phyloP scores from a whole-genome alignment of 306 rosid genomes.

The Prinsepia uniflora region DNA sequence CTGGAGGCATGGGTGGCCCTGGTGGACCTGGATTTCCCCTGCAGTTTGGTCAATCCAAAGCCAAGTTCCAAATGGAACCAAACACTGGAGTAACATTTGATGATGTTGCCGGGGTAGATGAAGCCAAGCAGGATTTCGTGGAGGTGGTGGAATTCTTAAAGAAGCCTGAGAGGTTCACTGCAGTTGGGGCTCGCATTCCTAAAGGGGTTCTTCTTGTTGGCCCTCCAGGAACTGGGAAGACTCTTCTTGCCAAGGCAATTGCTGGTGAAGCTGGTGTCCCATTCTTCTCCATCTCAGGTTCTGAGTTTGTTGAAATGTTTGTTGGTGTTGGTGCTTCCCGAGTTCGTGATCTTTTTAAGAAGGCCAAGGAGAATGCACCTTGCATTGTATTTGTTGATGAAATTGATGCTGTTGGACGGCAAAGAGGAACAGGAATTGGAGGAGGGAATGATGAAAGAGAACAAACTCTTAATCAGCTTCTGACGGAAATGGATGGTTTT shows the following conservation, averaged over 20 bases:
- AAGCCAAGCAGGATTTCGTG: constrained; percentile 97
- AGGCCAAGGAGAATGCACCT: constrained; percentile 99
- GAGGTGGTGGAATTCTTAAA: constrained; percentile 96
- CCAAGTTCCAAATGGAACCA: constrained; percentile 98
- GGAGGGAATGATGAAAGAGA: constrained; percentile 99
- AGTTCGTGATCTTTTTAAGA: constrained; percentile 95
- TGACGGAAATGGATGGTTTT: constrained; percentile 99
- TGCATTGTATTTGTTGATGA: constrained; percentile 99
- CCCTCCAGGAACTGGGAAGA: constrained; percentile 99
- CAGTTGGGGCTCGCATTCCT: constrained; percentile 97
- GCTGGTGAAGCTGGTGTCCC: constrained; percentile 99
- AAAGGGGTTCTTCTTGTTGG: constrained; percentile 98
- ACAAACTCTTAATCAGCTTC: constrained; percentile 96
- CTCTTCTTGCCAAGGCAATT: constrained; percentile 89
- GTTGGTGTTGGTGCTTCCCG: constrained; percentile 99
- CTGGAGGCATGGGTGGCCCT: constrained; percentile 97
- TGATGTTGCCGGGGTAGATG: constrained; percentile 99
- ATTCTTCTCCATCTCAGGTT: constrained; percentile 95
- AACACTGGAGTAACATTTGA: constrained; percentile 97
- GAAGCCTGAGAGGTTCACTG: constrained; percentile 98
- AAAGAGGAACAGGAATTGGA: constrained; percentile 95
- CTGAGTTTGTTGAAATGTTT: constrained; percentile 97
- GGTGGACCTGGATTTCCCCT: constrained; percentile 93
- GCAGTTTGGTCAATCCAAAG: constrained; percentile 87
- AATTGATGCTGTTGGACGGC: constrained; percentile 97